Base-by-base conservation (phyloP, 306 rosid genomes). In the Casuarina cunninghamiana region DNA sequence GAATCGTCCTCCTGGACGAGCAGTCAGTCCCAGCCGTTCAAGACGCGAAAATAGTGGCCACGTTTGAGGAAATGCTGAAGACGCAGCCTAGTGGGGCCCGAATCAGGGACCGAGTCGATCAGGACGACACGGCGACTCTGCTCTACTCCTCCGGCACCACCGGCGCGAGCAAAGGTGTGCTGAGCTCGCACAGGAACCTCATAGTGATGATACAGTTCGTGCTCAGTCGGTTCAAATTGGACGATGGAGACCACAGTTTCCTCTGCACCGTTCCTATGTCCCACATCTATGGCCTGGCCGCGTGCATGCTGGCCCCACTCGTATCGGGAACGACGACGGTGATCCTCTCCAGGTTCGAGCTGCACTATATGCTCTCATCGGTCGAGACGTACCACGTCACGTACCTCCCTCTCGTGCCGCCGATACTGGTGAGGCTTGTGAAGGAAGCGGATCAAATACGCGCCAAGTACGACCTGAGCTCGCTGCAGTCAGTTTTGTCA, bases 201-300 rank as follows among this genome's bases (percentile, higher is more conserved):
- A 91, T 92, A 11, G 87, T 97, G 0, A 88, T 90, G 93, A 91
- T 92, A 0, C 85, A 88, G 58, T 85, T 83, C 16, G 83, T 91
- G 0, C 46, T 82, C 1, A 76, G 83, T 46, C 78, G 97, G 4
- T 89, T 91, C 88, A 11, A 38, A 0, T 4, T 71, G 0, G 85
- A 71, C 1, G 84, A 79, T 2, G 87, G 71, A 41, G 67, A 61
- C 3, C 87, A 92, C 48, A 89, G 89, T 48, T 91, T 87, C 77
- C 78, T 95, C 73, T 95, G 97, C 80, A 92, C 97, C 0, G 97
- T 92, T 9, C 97, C 97, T 1, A 95, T 95, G 98, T 92, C 91
- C 77, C 98, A 95, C 38, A 89, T 95, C 77, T 95, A 91, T 86
- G 98, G 98, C 46, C 76, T 92, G 1, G 96, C 62, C 0, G 90